Conservation (phyloP, 2,329 filamentous ascomycete genomes). For the Keithomyces neogunnii region DNA sequence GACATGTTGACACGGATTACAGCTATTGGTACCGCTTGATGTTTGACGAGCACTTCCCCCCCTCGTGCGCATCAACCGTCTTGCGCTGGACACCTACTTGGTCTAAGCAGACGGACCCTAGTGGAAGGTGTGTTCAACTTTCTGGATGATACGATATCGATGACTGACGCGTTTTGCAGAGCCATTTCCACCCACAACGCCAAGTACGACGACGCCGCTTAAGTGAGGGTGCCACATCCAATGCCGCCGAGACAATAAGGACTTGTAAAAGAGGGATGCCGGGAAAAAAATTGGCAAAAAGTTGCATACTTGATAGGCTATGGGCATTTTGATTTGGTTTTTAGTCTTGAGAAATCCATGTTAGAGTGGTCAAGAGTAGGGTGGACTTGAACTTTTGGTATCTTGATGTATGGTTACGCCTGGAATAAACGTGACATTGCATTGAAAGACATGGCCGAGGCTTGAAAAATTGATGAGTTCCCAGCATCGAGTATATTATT, state of each 20-base stretch:
- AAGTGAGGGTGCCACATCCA: conserved; percentile 7
- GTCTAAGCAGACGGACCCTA: conserved; percentile 93
- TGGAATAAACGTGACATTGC: no score
- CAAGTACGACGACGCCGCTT: conserved; percentile 55
- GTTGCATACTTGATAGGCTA: background rate
- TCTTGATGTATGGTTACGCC: no score
- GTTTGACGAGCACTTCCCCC: conserved; percentile 98
- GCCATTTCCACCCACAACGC: conserved; percentile 68
- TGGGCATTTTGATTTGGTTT: background rate
- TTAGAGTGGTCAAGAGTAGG: no score
- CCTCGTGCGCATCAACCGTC: conserved; percentile 83
- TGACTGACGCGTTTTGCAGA: conserved; percentile 32
- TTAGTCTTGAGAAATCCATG: no score
- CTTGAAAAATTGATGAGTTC: no score
- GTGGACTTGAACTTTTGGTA: no score
- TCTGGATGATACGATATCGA: background rate
- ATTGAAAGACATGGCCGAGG: no score
- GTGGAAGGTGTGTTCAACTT: conserved; percentile 57
- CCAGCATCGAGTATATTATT: no score
- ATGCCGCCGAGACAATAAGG: background rate
- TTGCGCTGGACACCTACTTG: conserved; percentile 96
- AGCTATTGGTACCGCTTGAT: conserved; percentile 96
- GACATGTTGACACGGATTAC: conserved; percentile 2
- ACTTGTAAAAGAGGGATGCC: background rate
- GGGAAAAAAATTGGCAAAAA: background rate